Percentiles rank a stretch among this genome's conserved stretches.
phyloP scores from a whole-genome alignment of 495 filamentous ascomycete species.

The Penicillium steckii region DNA sequence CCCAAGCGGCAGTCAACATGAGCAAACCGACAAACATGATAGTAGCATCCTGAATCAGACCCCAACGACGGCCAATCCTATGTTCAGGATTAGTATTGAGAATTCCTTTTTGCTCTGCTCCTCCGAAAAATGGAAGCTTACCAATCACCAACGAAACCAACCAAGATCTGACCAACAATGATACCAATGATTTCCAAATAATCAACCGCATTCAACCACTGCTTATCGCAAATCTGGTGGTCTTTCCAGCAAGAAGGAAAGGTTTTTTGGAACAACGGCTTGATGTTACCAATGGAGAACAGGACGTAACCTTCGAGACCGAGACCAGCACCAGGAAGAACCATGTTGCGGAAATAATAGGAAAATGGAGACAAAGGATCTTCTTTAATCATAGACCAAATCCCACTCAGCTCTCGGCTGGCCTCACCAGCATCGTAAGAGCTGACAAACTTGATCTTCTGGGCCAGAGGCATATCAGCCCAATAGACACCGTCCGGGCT shows the following conservation, averaged over 20 bases:
- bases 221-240: slow-evolving; percentile 60
- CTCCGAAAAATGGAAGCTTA: slow-evolving; percentile 19
- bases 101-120: background rate
- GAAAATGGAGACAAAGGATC: slow-evolving; percentile 76
- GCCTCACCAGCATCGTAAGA: slow-evolving; percentile 65
- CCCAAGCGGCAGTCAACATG: slow-evolving; percentile 87
- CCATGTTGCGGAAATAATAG: slow-evolving; percentile 85
- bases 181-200: slow-evolving; percentile 89
- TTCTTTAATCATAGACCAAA: slow-evolving; percentile 74
- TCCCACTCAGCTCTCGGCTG: slow-evolving; percentile 57
- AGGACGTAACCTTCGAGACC: slow-evolving; percentile 89
- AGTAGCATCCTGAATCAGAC: slow-evolving; percentile 86
- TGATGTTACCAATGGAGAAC: slow-evolving; percentile 89
- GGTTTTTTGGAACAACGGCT: slow-evolving; percentile 66
- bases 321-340: slow-evolving; percentile 84
- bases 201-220: slow-evolving; percentile 74
- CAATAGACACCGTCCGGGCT: slow-evolving; percentile 79
- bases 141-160: slow-evolving; percentile 64
- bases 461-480: slow-evolving; percentile 70
- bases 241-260: slow-evolving; percentile 75
- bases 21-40: slow-evolving; percentile 89
- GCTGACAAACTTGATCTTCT: slow-evolving; percentile 71
- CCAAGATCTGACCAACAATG: slow-evolving; percentile 78
- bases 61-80: slow-evolving; percentile 84
- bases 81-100: background rate